These are phyloP conservation scores for Powellomyces hirtus DNA, from an alignment of 192 early-diverging fungal genomes.

Conservation along the genomic window DNA sequence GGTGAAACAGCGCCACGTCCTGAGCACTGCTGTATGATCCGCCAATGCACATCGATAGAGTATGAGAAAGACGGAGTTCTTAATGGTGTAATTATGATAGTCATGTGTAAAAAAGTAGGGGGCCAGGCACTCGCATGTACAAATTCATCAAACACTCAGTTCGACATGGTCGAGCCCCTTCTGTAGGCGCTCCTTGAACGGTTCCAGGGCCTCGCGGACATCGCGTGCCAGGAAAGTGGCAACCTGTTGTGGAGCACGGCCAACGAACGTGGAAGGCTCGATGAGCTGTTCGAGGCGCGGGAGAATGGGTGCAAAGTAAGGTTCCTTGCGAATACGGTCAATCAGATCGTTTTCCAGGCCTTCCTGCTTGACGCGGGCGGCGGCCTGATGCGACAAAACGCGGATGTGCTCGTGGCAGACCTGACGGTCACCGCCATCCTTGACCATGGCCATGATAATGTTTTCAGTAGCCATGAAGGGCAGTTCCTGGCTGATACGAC, in stretches of 20 bases:
- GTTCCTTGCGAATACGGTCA: conserved; percentile 73
- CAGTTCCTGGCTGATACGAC: conserved; percentile 88
- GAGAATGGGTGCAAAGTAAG: conserved; percentile 88
- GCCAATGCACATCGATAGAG: too few species aligned
- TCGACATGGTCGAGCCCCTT: conserved; percentile 61
- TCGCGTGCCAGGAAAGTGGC: conserved; percentile 76
- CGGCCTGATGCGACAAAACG: conserved; percentile 91
- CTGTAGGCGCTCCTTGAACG: conserved; percentile 65
- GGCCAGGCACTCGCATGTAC: too few species aligned
- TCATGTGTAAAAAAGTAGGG: too few species aligned
- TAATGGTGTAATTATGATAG: too few species aligned
- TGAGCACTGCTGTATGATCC: too few species aligned
- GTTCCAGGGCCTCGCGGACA: conserved; percentile 79
- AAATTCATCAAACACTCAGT: conserved; percentile 70
- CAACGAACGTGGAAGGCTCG: conserved; percentile 89
- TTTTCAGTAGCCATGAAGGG: conserved; percentile 99
- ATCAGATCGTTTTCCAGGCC: conserved; percentile 96
- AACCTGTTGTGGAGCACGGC: conserved; percentile 92
- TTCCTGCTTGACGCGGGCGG: conserved; percentile 82
- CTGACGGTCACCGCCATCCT: conserved; percentile 92
- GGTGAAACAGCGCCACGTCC: too few species aligned
- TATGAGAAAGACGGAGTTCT: too few species aligned
- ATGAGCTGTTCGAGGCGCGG: conserved; percentile 66
- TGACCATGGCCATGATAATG: conserved; percentile 99
- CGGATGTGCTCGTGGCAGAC: conserved; percentile 96